Base-by-base conservation (phyloP, 1,284 basidiomycete genomes). In the Limonomyces culmigenus region DNA sequence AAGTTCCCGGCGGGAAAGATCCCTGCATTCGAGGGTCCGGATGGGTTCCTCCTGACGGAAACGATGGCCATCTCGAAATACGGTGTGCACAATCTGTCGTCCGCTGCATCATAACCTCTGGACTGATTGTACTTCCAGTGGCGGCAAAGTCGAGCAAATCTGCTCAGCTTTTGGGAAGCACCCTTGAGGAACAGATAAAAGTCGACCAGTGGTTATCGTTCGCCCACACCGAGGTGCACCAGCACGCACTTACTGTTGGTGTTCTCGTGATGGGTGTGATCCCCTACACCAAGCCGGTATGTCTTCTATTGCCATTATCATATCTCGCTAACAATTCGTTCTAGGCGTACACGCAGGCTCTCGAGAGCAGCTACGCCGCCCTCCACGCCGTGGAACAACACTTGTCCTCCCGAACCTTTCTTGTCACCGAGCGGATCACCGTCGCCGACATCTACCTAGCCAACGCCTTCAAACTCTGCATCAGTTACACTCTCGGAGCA, bases 341-440 rank as follows among this genome's bases (percentile, higher is more conserved):
- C 19, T 50, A 86, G 80, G 53, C 68, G 42, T 75, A 80, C 54
- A 66, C 51, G 42, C 43, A 34, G 49, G 71, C 41, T 48, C 59
- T 18, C 74, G 81, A 36, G 65, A 63, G 34, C 61, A 70, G 43
- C 46, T 56, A n/a, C 30, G 71, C 69, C 40, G 55, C 67, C 18
- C 63, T 87, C 36, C 61, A 59, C 38, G 73, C 70, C 45, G 65
- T 97, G 43, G 73, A 97, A 51, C 56, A 63, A 35, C 67, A 84
- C 61, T 74, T 97, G 50, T 56, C 68, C 40, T 66, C 71, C 42
- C 74, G 73, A 51, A 98, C 93, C 38, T 97, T 79, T 74, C 70
- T 96, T 49, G 89, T 91, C 39, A 80, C 79, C 49, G 87, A 97
- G 57, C 86, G 92, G 49, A 78, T 97, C 66, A 88, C 91, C 41